A percentile compares a stretch with the other conserved stretches of the same genome.
Conservation (phyloP, 2,329 filamentous ascomycete species). For the Aspergillus eucalypticola region DNA sequence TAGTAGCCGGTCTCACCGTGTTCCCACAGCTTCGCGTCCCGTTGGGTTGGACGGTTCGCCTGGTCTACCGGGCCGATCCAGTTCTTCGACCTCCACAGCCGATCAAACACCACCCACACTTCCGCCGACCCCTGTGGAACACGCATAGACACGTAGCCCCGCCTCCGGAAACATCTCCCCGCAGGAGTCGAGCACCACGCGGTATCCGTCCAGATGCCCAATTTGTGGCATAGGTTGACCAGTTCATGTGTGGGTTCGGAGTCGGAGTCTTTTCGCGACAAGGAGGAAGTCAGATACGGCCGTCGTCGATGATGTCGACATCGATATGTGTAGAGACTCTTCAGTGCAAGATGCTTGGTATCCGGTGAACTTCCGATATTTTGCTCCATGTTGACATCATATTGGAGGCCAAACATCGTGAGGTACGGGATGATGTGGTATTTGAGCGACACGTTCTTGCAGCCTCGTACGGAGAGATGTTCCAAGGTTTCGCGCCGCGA, state of each 20-base stretch:
- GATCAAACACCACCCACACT: slow-evolving; percentile 64
- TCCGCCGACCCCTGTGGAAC: slow-evolving; percentile 57
- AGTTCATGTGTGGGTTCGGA: slow-evolving; percentile 62
- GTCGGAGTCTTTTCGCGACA: slow-evolving; percentile 59
- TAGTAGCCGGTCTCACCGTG: slow-evolving; percentile 55
- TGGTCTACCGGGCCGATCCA: slow-evolving; percentile 52
- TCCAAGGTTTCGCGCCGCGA: slow-evolving; percentile 56
- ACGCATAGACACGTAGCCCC: slow-evolving; percentile 58
- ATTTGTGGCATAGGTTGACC: slow-evolving; percentile 58
- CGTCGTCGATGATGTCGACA: slow-evolving; percentile 63
- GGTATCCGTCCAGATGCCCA: slow-evolving; percentile 63
- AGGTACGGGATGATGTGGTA: slow-evolving; percentile 64
- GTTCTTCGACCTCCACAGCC: slow-evolving; percentile 61
- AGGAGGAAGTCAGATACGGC: slow-evolving; percentile 59
- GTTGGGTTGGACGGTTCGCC: slow-evolving; percentile 31
- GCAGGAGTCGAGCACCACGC: slow-evolving; percentile 63
- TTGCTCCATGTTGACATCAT: slow-evolving; percentile 47
- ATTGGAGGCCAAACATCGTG: slow-evolving; percentile 48
- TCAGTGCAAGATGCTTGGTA: slow-evolving; percentile 52
- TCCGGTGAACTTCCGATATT: slow-evolving; percentile 34
- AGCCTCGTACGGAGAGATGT: slow-evolving; percentile 62
- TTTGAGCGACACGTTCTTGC: slow-evolving; percentile 65
- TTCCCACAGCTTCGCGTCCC: slow-evolving; percentile 59
- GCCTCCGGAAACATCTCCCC: slow-evolving; percentile 56
- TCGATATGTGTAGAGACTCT: slow-evolving; percentile 62